Conservation (phyloP, 805 yeast genomes). For the Hanseniaspora hatyaiensis region DNA sequence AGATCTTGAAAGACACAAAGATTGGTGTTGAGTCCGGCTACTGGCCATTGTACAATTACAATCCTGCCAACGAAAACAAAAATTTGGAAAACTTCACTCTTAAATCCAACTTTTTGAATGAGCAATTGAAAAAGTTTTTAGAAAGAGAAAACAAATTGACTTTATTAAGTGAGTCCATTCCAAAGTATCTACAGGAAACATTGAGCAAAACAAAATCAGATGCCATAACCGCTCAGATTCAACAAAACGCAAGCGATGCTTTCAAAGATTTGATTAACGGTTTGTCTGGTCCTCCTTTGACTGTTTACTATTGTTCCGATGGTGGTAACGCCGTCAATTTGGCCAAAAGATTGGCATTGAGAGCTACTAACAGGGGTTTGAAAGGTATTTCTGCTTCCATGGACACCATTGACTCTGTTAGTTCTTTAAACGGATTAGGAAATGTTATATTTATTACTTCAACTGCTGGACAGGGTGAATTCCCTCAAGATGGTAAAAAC, state of each 20-base stretch:
- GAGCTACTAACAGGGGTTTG: slow-evolving; percentile 67
- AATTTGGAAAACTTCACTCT: slow-evolving; percentile 53
- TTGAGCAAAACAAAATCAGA: slow-evolving; percentile 58
- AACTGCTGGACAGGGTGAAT: slow-evolving; percentile 92
- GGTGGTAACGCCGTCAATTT: slow-evolving; percentile 79
- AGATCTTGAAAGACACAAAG: slow-evolving; percentile 75
- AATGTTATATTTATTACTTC: slow-evolving; percentile 67
- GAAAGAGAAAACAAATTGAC: slow-evolving; percentile 85
- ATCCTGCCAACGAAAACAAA: slow-evolving; percentile 44
- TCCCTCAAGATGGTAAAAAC: slow-evolving; percentile 66
- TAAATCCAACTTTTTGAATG: slow-evolving; percentile 72
- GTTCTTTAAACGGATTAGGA: slow-evolving; percentile 53
- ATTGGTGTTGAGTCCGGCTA: slow-evolving; percentile 84
- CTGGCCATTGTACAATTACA: slow-evolving; percentile 88
- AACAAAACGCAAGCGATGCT: slow-evolving; percentile 61
- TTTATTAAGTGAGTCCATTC: slow-evolving; percentile 55
- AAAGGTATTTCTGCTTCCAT: slow-evolving; percentile 44
- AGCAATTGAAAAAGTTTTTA: slow-evolving; percentile 64
- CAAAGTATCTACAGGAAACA: slow-evolving; percentile 44
- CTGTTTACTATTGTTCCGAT: slow-evolving; percentile 79
- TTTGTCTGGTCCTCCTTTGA: slow-evolving; percentile 81
- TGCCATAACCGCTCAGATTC: slow-evolving; percentile 48
- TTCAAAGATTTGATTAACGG: slow-evolving; percentile 70
- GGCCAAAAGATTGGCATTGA: slow-evolving; percentile 66
- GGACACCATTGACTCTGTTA: slow-evolving; percentile 52